Evolutionary conservation across 179 eudicot species (phyloP).

Genomic region (Monotropa hypopitys): DNA sequence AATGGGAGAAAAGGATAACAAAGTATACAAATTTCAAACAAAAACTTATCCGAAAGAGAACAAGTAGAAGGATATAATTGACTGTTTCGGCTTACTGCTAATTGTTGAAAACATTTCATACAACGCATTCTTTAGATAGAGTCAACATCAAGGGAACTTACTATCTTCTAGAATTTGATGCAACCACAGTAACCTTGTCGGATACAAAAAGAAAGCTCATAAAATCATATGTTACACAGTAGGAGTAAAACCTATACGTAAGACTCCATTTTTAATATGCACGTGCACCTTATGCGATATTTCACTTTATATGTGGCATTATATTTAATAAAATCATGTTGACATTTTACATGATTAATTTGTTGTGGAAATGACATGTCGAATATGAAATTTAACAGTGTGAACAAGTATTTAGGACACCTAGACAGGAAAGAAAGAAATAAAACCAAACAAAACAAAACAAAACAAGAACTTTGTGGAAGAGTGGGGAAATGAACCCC

Average conservation of each 20-base stretch:
- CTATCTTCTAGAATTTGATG: constrained; percentile 56
- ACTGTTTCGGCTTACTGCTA: background rate
- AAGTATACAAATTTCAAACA: background rate
- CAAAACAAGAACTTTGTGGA: no score
- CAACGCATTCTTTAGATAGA: background rate
- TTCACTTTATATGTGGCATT: no score
- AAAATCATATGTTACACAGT: background rate
- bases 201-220: background rate
- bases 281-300: no score
- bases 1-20: background rate
- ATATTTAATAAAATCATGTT: no score
- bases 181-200: constrained; percentile 29
- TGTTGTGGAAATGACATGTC: no score
- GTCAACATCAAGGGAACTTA: constrained; percentile 21
- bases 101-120: background rate
- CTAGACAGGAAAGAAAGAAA: no score
- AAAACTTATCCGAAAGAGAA: background rate
- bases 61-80: background rate
- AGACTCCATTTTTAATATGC: no score
- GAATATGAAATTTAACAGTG: no score
- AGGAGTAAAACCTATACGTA: background rate
- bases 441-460: no score
- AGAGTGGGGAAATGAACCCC: no score
- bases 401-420: no score
- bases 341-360: no score